Evolutionary conservation across 176 grass and related monocot species (phyloP).

Genomic region (Hordeum vulgare): DNA sequence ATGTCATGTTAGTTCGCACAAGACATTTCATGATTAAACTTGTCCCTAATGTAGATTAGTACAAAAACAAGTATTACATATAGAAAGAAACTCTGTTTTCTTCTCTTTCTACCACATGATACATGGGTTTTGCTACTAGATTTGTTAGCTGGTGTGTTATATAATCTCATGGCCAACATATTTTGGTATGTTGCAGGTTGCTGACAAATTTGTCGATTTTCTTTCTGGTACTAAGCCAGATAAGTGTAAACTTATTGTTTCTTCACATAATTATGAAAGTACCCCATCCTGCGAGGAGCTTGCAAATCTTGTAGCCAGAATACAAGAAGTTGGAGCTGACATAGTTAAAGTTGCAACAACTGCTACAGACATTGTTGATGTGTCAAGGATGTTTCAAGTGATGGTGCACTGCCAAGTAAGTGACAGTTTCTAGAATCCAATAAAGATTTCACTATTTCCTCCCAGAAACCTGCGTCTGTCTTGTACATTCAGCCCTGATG

Average conservation of each 20-base stretch:
- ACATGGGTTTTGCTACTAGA: background rate
- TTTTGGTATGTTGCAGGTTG: constrained; percentile 47
- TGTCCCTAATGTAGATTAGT: background rate
- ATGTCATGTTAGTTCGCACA: background rate
- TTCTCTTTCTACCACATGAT: background rate
- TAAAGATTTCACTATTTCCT: background rate
- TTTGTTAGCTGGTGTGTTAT: background rate
- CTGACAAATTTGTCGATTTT: constrained; percentile 65
- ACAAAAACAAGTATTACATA: background rate
- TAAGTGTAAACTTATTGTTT: constrained; percentile 93
- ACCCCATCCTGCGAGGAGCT: constrained; percentile 86
- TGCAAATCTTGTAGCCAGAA: constrained; percentile 72
- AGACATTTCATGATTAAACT: background rate
- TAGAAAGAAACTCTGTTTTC: background rate
- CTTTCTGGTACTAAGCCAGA: constrained; percentile 72
- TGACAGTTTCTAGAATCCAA: background rate
- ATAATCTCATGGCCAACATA: constrained; percentile 13
- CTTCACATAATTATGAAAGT: constrained; percentile 90
- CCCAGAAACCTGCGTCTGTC: background rate
- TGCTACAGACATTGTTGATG: constrained; percentile 75
- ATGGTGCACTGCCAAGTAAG: constrained; percentile 88
- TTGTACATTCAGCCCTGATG: background rate
- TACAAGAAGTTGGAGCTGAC: constrained; percentile 85
- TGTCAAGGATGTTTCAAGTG: constrained; percentile 83
- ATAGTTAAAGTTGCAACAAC: constrained; percentile 98